Conservation (phyloP, 164 flowering plant species). For the Malania oleifera region DNA sequence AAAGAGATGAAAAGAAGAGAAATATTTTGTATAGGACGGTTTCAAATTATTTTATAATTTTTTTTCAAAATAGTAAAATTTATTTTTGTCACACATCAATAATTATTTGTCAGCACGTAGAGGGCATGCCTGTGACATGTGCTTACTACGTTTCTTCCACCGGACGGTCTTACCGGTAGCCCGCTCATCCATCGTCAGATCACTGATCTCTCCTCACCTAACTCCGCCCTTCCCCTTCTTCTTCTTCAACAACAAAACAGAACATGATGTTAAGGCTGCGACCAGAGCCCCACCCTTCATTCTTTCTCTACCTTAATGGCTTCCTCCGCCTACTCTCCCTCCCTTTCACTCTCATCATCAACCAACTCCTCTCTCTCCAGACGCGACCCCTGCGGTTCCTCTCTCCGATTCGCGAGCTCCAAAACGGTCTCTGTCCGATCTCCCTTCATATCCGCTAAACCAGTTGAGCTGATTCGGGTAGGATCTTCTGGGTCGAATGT, state of each 20-base stretch:
- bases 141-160: no score
- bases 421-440: conserved; percentile 14
- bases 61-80: no score
- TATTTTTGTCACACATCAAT: no score
- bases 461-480: conserved; percentile 12
- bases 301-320: conserved; percentile 24
- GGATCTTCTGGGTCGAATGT: conserved; percentile 4
- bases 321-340: conserved; percentile 23
- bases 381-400: background rate
- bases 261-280: background rate
- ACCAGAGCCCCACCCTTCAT: background rate
- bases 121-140: no score
- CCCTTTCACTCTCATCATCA: conserved; percentile 8
- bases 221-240: conserved; percentile 2
- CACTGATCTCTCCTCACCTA: conserved; percentile 3
- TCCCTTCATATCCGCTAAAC: conserved; percentile 7
- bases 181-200: no score
- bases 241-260: background rate
- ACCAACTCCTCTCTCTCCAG: background rate
- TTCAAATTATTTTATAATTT: no score
- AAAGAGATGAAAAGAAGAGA: no score
- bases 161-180: no score
- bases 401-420: conserved; percentile 11
- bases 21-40: no score
- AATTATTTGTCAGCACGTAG: no score